Base-by-base conservation (phyloP, 129 eudicot species). In the Tagetes patula region DNA sequence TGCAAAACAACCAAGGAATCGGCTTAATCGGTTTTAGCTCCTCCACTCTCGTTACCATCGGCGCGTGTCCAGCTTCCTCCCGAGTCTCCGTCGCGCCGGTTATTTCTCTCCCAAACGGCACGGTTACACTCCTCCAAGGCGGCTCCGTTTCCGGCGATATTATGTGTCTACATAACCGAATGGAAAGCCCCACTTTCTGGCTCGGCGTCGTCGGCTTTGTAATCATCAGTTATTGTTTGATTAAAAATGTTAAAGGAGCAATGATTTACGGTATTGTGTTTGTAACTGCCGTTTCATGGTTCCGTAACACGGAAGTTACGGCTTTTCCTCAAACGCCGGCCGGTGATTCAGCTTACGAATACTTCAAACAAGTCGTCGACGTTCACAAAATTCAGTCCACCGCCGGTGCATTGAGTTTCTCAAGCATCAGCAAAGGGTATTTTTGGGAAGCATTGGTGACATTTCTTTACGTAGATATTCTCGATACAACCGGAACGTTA, bases 151-250 rank as follows among this genome's bases (percentile, higher is more conserved):
- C 98, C 6, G 98, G 86, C 37, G 86, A 82, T 33, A 83, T 91
- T 7, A 71, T 84, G 81, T 92, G 97, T 69, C 60, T 92, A 30
- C 74, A 87, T 33, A 80, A 81, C 55, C 84, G 97, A 3, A 92
- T 92, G 97, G 94, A 92, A 70, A 89, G 97, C 82, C 85, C 94
- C 5, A 92, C 97, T 3, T 75, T 92, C 37, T 92, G 97, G 97
- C 86, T 92, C 20, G 97, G 84, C 1, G 82, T 92, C n/a, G 88
- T 87, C 31, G 97, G 97, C 4, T 92, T 92, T 47, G 80, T 92
- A 4, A 89, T 92, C 12, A 92, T 92, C 3, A 88, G 81, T 0
- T 89, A 89, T n/a, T 92, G 98, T 78, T 59, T 92, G 69, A 89
- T 87, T 32, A 89, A 85, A 61, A 85, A 92, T 69, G 69, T 92